Evolutionary conservation across 257 asterid species (phyloP).

Genomic region (Rhazya stricta): DNA sequence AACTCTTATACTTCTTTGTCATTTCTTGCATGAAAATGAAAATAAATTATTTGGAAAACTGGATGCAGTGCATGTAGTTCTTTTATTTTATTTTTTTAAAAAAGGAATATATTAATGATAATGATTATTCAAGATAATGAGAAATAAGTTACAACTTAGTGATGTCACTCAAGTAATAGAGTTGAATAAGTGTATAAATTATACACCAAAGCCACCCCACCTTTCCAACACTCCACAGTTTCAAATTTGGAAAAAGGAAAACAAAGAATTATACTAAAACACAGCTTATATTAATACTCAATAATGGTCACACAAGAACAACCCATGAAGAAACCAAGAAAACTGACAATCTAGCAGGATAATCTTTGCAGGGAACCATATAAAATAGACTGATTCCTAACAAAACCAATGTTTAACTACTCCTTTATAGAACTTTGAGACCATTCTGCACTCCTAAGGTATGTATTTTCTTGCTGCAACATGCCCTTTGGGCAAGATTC

Average conservation of each 20-base stretch:
- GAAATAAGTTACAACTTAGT: not conserved
- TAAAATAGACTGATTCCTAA: slow-evolving; percentile 10
- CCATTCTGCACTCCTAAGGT: slow-evolving; percentile 24
- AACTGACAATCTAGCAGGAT: slow-evolving; percentile 21
- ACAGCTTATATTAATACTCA: slow-evolving; percentile 4
- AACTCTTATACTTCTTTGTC: not conserved
- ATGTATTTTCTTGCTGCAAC: slow-evolving; percentile 18
- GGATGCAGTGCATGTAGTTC: not conserved
- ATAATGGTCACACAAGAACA: slow-evolving; percentile 12
- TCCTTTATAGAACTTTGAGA: slow-evolving; percentile 15
- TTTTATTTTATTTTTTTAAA: not conserved
- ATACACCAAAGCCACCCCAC: slow-evolving; percentile 17
- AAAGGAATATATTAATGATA: not conserved
- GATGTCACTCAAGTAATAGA: slow-evolving; percentile 3
- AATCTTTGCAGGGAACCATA: slow-evolving; percentile 20
- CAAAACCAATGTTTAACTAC: slow-evolving; percentile 30
- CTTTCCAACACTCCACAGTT: slow-evolving; percentile 19
- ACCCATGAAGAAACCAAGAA: slow-evolving; percentile 13
- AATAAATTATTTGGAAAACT: not conserved
- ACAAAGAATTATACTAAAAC: not conserved
- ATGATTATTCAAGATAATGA: not conserved
- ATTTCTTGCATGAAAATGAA: not conserved
- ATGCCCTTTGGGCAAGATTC: slow-evolving; percentile 4
- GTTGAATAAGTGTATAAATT: slow-evolving; percentile 6
- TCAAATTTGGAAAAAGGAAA: not conserved